phyloP scores from a whole-genome alignment of 1,139 yeast species.

The Candida sojae region DNA sequence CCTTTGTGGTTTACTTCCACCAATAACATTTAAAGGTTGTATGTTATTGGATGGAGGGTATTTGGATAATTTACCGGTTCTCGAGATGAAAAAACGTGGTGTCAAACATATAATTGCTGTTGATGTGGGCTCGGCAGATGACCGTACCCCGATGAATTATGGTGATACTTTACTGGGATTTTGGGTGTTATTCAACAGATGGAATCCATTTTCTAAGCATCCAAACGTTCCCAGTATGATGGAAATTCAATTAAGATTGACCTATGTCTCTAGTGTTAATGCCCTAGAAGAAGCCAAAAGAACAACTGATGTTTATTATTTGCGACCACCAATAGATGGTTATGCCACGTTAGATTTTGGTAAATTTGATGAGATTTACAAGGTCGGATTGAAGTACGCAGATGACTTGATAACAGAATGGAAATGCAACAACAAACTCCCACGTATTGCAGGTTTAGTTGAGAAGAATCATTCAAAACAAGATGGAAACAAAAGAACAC shows the following conservation, averaged over 20 bases:
- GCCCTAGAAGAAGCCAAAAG: conserved; percentile 86
- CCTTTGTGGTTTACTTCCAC: conserved; percentile 90
- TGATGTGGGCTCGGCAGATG: conserved; percentile 97
- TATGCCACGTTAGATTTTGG: conserved; percentile 92
- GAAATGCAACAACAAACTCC: conserved; percentile 55
- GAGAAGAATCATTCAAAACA: conserved; percentile 20
- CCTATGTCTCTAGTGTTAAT: conserved; percentile 93
- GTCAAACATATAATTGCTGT: conserved; percentile 88
- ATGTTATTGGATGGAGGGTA: conserved; percentile 97
- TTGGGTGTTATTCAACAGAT: conserved; percentile 85
- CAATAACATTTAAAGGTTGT: conserved; percentile 83
- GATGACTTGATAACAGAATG: conserved; percentile 56
- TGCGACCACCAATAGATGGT: conserved; percentile 91
- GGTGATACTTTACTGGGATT: conserved; percentile 93
- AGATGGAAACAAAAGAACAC: conserved; percentile 20
- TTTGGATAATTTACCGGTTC: conserved; percentile 88
- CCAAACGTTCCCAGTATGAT: conserved; percentile 94
- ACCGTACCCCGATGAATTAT: conserved; percentile 83
- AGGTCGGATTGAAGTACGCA: conserved; percentile 80
- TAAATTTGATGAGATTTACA: conserved; percentile 85
- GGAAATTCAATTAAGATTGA: conserved; percentile 89
- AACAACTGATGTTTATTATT: conserved; percentile 84
- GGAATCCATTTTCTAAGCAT: conserved; percentile 86
- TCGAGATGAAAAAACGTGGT: conserved; percentile 87
- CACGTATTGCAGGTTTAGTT: conserved; percentile 60